Base-by-base conservation (phyloP, 179 eudicot genomes). In the Heliamphora ciliata region DNA sequence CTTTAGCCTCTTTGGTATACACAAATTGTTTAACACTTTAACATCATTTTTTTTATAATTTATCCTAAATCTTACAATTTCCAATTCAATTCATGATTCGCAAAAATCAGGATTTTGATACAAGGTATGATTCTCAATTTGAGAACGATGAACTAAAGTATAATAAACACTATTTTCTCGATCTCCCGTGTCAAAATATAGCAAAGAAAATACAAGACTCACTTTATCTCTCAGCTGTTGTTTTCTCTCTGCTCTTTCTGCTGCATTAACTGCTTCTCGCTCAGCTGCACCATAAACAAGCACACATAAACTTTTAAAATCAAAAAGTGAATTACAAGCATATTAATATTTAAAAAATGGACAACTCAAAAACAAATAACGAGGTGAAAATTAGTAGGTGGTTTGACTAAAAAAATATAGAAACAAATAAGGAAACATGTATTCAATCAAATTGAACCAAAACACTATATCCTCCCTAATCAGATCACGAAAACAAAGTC, bases 221-320 rank as follows among this genome's bases (percentile, higher is more conserved):
- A 92, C 98, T 88, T 93, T 95, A 3, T 93, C 98, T 87, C 98
- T 91, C 80, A 86, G 91, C 24, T 82, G 88, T 69, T 91, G 93
- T 81, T 71, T 47, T 73, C 76, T 50, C 44, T 73, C 76, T 10
- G 76, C 84, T 70, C 86, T 80, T 84, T 84, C 86, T 18, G 86
- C 86, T 76, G 86, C 86, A 76, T 86, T 82, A 70, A 91, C 97
- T 58, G 99, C 94, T 84, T 94, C 98, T 50, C 96, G 89, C 84
- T 96, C 99, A 81, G 98, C 99, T 95, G 88, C 86, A 87, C 59
- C 15, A 63, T 77, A 77, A n/a, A 79, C 76, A 82, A 82, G 13
- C 71, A 4, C 77, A 54, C 58, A 79, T 24, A 48, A 74, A 50
- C 64, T 55, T 1, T 24, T 15, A 52, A 81, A 24, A 73, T 15